These are phyloP conservation scores for Dothideomycetes sp. DNA, from an alignment of 2,329 filamentous ascomycete species.

Conservation along the genomic window DNA sequence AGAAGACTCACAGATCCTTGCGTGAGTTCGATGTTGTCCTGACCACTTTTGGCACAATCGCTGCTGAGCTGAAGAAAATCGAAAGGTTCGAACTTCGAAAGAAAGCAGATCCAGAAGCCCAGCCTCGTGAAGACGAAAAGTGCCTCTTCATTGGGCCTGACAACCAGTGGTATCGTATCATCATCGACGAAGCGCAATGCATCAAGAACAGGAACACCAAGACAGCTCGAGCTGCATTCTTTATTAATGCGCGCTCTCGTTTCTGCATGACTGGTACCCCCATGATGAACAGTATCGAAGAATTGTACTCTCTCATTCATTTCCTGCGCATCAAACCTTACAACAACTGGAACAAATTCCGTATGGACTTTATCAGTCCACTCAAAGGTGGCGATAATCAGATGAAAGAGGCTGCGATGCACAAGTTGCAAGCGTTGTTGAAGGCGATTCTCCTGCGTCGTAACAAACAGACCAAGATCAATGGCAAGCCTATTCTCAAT, in stretches of 20 bases:
- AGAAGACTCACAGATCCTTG: conserved; percentile 51
- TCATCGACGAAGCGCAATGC: conserved; percentile 71
- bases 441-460: conserved; percentile 75
- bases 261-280: conserved; percentile 75
- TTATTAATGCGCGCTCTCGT: conserved; percentile 52
- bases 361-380: conserved; percentile 45
- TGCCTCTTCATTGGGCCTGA: conserved; percentile 40
- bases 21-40: conserved; percentile 63
- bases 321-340: conserved; percentile 75
- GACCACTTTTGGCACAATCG: conserved; percentile 68
- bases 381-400: conserved; percentile 35
- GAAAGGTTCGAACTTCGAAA: conserved; percentile 43
- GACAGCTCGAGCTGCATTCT: conserved; percentile 50
- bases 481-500: conserved; percentile 65
- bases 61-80: conserved; percentile 56
- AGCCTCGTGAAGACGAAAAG: conserved; percentile 25
- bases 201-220: conserved; percentile 67
- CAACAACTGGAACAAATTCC: conserved; percentile 54
- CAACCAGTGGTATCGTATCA: conserved; percentile 55
- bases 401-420: conserved; percentile 47
- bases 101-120: conserved; percentile 33
- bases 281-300: conserved; percentile 78
- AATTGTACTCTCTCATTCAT: conserved; percentile 66
- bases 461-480: conserved; percentile 68
- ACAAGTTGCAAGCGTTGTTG: conserved; percentile 62